phyloP scores from a whole-genome alignment of 1,284 basidiomycete species.

The Leucoagaricus sp. region DNA sequence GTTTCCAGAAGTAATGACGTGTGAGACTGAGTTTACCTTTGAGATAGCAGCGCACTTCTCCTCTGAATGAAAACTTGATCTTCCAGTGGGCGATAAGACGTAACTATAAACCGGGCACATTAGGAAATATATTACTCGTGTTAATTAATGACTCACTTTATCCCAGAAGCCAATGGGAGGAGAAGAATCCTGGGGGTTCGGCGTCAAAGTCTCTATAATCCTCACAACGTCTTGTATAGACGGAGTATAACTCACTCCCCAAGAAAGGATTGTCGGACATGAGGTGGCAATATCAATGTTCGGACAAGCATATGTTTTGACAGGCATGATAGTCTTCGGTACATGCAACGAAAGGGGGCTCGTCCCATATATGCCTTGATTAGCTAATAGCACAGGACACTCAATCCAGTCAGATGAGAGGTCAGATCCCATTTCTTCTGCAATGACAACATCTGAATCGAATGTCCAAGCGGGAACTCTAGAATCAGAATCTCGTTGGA shows the following conservation, averaged over 20 bases:
- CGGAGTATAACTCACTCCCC: slow-evolving; percentile 90
- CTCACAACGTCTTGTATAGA: slow-evolving; percentile 88
- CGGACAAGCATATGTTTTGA: slow-evolving; percentile 90
- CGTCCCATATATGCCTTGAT: slow-evolving; percentile 55
- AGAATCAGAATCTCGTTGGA: slow-evolving; percentile 47
- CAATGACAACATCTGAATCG: slow-evolving; percentile 83
- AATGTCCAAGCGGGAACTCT: slow-evolving; percentile 58
- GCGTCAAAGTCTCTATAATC: slow-evolving; percentile 82
- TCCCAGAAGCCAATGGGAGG: slow-evolving; percentile 95
- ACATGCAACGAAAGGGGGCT: slow-evolving; percentile 65
- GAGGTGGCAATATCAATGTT: slow-evolving; percentile 67
- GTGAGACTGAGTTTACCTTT: slow-evolving; percentile 64
- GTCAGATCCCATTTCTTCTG: slow-evolving; percentile 83
- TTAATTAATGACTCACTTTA: slow-evolving; percentile 46
- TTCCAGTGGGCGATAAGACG: slow-evolving; percentile 87
- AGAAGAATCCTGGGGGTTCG: slow-evolving; percentile 84
- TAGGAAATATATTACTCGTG: neutral
- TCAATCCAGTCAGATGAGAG: slow-evolving; percentile 75
- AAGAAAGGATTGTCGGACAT: slow-evolving; percentile 77
- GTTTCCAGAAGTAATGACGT: neutral
- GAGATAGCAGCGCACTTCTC: slow-evolving; percentile 79
- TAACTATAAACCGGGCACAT: slow-evolving; percentile 49
- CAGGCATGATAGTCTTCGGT: slow-evolving; percentile 94
- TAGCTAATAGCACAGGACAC: slow-evolving; percentile 59
- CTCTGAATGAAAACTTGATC: slow-evolving; percentile 69